Percentiles rank a stretch among this genome's conserved stretches.
These are phyloP conservation scores for Casaregolazyma lundiana DNA, from an alignment of 1,139 yeast species.

Conservation along the genomic window DNA sequence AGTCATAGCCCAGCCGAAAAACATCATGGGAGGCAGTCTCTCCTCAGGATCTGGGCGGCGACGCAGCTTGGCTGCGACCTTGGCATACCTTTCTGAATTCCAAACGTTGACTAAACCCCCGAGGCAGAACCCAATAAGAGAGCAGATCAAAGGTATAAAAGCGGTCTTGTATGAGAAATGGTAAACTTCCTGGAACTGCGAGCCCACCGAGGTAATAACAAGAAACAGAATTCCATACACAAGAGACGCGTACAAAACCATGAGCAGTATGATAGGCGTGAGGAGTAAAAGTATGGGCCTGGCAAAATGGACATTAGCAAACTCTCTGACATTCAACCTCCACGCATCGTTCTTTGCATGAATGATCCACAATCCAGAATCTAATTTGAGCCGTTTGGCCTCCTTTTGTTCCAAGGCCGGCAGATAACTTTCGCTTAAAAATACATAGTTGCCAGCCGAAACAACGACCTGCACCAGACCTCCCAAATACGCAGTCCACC, in stretches of 20 bases:
- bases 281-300: constrained; percentile 44
- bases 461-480: constrained; percentile 58
- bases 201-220: constrained; percentile 61
- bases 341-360: constrained; percentile 42
- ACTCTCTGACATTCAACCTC: constrained; percentile 38
- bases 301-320: constrained; percentile 36
- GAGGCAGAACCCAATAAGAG: constrained; percentile 49
- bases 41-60: constrained; percentile 54
- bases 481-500: constrained; percentile 60
- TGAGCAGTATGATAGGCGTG: constrained; percentile 42
- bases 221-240: constrained; percentile 45
- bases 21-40: constrained; percentile 51
- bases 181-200: constrained; percentile 35
- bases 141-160: constrained; percentile 53
- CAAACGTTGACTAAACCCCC: constrained; percentile 46
- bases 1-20: constrained; percentile 48
- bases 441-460: constrained; percentile 41
- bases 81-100: constrained; percentile 33
- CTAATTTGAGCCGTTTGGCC: constrained; percentile 52
- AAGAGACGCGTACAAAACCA: constrained; percentile 43
- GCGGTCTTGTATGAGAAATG: constrained; percentile 37
- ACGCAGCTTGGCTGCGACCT: constrained; percentile 33
- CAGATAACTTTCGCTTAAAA: constrained; percentile 67
- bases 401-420: constrained; percentile 58
- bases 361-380: constrained; percentile 52